phyloP scores from a whole-genome alignment of 169 alveolate species.

The Cryptosporidium bovis region DNA sequence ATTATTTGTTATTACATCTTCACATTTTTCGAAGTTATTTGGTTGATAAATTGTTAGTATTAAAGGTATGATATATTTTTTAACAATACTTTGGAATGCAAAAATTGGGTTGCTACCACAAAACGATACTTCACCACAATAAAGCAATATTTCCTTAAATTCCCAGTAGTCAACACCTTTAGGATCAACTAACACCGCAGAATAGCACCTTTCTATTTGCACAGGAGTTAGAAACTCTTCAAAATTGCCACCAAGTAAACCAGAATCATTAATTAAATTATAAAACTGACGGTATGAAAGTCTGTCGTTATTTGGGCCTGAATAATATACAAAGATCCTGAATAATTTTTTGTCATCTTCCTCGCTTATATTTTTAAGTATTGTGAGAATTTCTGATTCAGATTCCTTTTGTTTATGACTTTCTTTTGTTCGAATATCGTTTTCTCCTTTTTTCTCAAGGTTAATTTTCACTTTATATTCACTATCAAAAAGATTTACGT shows the following conservation, averaged over 20 bases:
- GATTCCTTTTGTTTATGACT: neutral
- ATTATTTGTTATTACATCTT: slow-evolving; percentile 8
- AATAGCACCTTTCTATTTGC: slow-evolving; percentile 64
- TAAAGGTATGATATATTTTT: slow-evolving; percentile 59
- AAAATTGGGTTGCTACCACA: slow-evolving; percentile 45
- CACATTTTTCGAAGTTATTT: slow-evolving; percentile 68
- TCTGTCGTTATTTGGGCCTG: slow-evolving; percentile 51
- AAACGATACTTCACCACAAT: slow-evolving; percentile 59
- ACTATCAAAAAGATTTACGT: neutral
- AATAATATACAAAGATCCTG: slow-evolving; percentile 58
- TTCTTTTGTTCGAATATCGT: neutral
- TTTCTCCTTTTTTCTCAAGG: slow-evolving; percentile 3
- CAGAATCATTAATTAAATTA: slow-evolving; percentile 69
- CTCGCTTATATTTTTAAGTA: slow-evolving; percentile 33
- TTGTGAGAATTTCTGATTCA: slow-evolving; percentile 34
- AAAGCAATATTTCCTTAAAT: slow-evolving; percentile 63
- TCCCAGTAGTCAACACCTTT: slow-evolving; percentile 73
- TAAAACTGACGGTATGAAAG: slow-evolving; percentile 72
- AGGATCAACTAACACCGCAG: slow-evolving; percentile 56
- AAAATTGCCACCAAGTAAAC: slow-evolving; percentile 61
- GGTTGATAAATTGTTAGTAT: slow-evolving; percentile 63
- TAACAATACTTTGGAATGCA: slow-evolving; percentile 60
- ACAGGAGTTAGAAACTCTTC: slow-evolving; percentile 57
- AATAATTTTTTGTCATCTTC: slow-evolving; percentile 67
- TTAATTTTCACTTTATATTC: slow-evolving; percentile 1